Percentiles rank a stretch among this genome's conserved stretches.
Conservation (phyloP, 345 rosid species). For the Syzygium jambos region DNA sequence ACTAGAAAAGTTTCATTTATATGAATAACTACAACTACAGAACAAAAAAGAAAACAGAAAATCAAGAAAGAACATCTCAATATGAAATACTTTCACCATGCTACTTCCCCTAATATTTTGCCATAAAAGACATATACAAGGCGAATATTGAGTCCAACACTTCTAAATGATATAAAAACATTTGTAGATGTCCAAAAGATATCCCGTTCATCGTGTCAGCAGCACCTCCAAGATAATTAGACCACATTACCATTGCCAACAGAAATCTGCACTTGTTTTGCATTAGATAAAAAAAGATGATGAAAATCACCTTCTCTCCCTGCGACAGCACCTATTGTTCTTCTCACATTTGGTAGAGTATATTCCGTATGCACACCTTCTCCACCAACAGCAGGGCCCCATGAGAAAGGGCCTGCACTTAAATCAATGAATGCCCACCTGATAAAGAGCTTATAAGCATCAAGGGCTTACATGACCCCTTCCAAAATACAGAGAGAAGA, state of each 20-base stretch:
- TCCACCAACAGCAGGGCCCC: slow-evolving; percentile 99
- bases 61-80: neutral
- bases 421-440: slow-evolving; percentile 98
- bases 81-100: neutral
- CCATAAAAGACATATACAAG: neutral
- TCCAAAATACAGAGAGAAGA: slow-evolving; percentile 11
- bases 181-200: neutral
- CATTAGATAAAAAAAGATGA: neutral
- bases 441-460: slow-evolving; percentile 7
- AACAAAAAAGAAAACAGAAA: neutral
- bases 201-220: neutral
- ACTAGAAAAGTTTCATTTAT: neutral
- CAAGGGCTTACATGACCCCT: neutral
- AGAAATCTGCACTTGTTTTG: neutral
- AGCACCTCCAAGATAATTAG: neutral
- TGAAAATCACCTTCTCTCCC: slow-evolving; percentile 26
- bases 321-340: slow-evolving; percentile 94
- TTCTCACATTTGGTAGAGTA: slow-evolving; percentile 87
- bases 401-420: slow-evolving; percentile 90
- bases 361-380: slow-evolving; percentile 92
- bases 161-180: neutral
- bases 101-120: neutral
- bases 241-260: neutral
- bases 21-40: neutral
- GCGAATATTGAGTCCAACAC: neutral